Evolutionary conservation across 2,329 filamentous ascomycete species (phyloP), one percentile per base, ranked within the genome.

Genomic region (Lachnellula occidentalis): DNA sequence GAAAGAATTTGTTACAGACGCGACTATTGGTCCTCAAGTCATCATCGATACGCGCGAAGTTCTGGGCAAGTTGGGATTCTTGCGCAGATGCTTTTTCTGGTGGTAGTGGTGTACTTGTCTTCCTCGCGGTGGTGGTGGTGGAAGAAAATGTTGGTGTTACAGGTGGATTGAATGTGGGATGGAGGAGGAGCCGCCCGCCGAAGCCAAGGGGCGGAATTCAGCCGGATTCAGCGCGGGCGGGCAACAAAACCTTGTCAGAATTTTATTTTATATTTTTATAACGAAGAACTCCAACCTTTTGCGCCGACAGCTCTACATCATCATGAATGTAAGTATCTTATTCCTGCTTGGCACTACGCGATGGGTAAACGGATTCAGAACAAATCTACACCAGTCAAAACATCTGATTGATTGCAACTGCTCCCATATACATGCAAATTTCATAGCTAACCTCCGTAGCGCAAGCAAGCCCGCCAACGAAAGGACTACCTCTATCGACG

Each of bases 401-500:
- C 9, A 31, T 24, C n/a, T 27, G 4, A 31, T 12, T 31, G 27
- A 11, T 31, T 31, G 14, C 37, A 41, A n/a, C 37, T 41, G 15
- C 17, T 41, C 17, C 17, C 37, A 6, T n/a, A 17, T n/a, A n/a
- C 37, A 17, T n/a, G 8, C 37, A n/a, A 17, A 41, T 15, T 41
- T 34, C 43, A 42, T 45, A 51, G 51, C 58, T 63, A 56, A 65
- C 42, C 34, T 34, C 27, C 31, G 14, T 61, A 81, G 74, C 82
- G 86, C 66, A 82, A 86, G 78, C 86, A 90, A 79, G 85, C 86
- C 58, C 83, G 88, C 63, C 84, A 92, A 72, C 80, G 90, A 65
- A 80, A 88, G 64, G 90, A 95, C 70, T 95, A 97, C 72, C 84
- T 99, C 65, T 95, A 96, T 72, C 85, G 92, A 57, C 86, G 89